phyloP scores from a whole-genome alignment of 208 protist genomes.

The Wallacemonas collosoma region DNA sequence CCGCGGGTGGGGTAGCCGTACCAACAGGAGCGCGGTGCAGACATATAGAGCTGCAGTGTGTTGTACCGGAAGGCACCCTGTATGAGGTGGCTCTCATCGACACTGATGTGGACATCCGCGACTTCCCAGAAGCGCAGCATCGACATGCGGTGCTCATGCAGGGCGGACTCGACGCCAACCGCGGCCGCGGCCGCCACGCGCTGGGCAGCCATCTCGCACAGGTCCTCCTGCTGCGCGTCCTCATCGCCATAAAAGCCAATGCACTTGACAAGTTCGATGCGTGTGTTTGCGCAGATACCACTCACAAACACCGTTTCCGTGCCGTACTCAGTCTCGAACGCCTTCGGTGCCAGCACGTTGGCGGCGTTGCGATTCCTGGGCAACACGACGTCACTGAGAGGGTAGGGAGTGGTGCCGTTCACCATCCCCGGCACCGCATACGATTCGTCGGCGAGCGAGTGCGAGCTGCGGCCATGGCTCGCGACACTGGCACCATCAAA shows the following conservation, averaged over 20 bases:
- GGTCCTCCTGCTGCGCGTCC: slow-evolving; percentile 77
- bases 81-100: slow-evolving; percentile 34
- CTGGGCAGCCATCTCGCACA: slow-evolving; percentile 73
- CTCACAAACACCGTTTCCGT: slow-evolving; percentile 81
- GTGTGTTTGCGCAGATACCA: slow-evolving; percentile 66
- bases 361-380: slow-evolving; percentile 19
- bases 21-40: slow-evolving; percentile 33
- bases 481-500: slow-evolving; percentile 19
- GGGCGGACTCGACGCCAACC: slow-evolving; percentile 60
- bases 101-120: slow-evolving; percentile 62
- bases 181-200: slow-evolving; percentile 56
- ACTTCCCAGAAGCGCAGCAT: slow-evolving; percentile 79
- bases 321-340: slow-evolving; percentile 60
- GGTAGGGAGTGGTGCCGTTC: slow-evolving; percentile 15
- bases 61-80: slow-evolving; percentile 88
- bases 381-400: slow-evolving; percentile 15
- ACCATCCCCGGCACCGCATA: slow-evolving; percentile 21
- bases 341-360: slow-evolving; percentile 51
- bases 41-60: slow-evolving; percentile 81
- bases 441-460: slow-evolving; percentile 7
- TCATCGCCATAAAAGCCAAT: slow-evolving; percentile 82
- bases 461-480: slow-evolving; percentile 17
- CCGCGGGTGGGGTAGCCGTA: slow-evolving; percentile 79
- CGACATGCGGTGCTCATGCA: slow-evolving; percentile 55
- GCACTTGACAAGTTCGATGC: slow-evolving; percentile 80